Base-by-base conservation (phyloP, 495 filamentous ascomycete species). In the Xeromyces bisporus region DNA sequence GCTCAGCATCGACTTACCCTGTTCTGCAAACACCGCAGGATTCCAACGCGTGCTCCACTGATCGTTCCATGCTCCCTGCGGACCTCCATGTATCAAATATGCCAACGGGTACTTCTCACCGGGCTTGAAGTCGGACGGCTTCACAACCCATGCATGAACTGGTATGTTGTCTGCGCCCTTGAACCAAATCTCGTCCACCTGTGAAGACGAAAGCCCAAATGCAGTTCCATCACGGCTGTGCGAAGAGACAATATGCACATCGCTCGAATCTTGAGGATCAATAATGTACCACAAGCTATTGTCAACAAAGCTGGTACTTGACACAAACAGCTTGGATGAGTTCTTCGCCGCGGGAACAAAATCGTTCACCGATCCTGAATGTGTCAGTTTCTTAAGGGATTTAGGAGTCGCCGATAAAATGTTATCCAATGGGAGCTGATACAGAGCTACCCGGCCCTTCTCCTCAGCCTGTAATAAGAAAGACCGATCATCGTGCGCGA, bases 21-120 rank as follows among this genome's bases (percentile, higher is more conserved):
- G 81, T 48, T 93, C 85, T 3, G 86, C 84, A 46, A 87, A 92
- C 3, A 91, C 66, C 5, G 80, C 82, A 0, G 80, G 83, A 38
- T 94, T 94, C 86, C 86, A 93, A 10, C 86, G 63, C 1, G 80
- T 92, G 36, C 68, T 77, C 85, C 85, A 93, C 17, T 68, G 56
- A 44, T 92, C 80, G 4, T 62, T 66, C 82, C 84, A 92, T 1
- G 80, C 75, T 5, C 78, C 77, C 46, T 93, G 84, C 0, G 85
- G 85, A 0, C 86, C 86, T 30, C 86, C 86, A 39, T 94, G 86
- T 29, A 94, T 80, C 23, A 92, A 45, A 39, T 83, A 83, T 1
- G 75, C 73, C 18, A 94, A 54, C 0, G 84, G 85, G 47, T 92
- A 93, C 39, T 75, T 80, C 47, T 80, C 65, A 8, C 56, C 55